Percentiles rank a stretch among this genome's conserved stretches.
Evolutionary conservation across 257 asterid genomes (phyloP).

Genomic region (Leonotis leonurus): DNA sequence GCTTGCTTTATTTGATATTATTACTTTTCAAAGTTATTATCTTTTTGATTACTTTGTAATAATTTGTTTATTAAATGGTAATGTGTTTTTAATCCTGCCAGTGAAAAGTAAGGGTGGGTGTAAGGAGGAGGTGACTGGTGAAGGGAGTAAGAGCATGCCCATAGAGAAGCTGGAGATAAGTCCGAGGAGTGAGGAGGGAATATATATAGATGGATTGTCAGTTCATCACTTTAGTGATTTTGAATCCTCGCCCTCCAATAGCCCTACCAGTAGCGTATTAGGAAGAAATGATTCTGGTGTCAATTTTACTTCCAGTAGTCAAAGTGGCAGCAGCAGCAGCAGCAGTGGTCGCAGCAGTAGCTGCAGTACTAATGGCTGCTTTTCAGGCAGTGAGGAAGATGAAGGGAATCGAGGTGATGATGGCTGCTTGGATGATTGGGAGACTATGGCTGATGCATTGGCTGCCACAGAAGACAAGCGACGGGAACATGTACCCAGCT

Average conservation of each 20-base stretch:
- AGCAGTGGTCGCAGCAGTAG: conserved; percentile 54
- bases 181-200: conserved; percentile 36
- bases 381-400: conserved; percentile 60
- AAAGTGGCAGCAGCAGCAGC: conserved; percentile 43
- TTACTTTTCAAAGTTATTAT: not conserved
- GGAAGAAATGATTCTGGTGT: conserved; percentile 52
- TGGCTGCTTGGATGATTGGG: conserved; percentile 94
- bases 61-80: conserved; percentile 15
- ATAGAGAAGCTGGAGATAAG: conserved; percentile 53
- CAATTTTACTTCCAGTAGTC: conserved; percentile 58
- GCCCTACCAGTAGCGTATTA: conserved; percentile 54
- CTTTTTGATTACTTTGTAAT: not conserved
- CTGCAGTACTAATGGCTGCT: conserved; percentile 52
- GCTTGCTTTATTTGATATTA: not conserved
- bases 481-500: conserved; percentile 24
- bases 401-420: conserved; percentile 44
- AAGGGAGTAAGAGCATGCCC: conserved; percentile 18
- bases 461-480: conserved; percentile 53
- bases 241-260: conserved; percentile 50
- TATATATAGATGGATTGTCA: conserved; percentile 30
- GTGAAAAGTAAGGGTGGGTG: conserved; percentile 54
- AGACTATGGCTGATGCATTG: conserved; percentile 91
- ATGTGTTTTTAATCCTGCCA: conserved; percentile 19
- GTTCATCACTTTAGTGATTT: conserved; percentile 48
- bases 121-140: conserved; percentile 47